Percentiles rank a stretch among this genome's conserved stretches.
These are phyloP conservation scores for Malassezia slooffiae DNA, from an alignment of 1,284 basidiomycete genomes.

Conservation along the genomic window DNA sequence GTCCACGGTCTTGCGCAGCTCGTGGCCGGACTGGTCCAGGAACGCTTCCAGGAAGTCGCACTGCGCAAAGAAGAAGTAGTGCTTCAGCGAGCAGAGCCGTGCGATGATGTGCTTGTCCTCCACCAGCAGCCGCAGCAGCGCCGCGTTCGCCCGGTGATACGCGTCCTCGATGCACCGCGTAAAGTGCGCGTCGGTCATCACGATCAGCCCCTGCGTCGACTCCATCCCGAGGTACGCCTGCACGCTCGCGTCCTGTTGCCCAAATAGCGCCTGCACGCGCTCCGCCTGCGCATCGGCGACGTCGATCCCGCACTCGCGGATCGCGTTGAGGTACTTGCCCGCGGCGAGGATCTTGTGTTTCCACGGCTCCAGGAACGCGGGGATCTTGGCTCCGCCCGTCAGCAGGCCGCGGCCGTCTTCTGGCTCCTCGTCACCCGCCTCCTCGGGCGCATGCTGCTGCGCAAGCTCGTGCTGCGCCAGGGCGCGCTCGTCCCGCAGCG, in stretches of 20 bases:
- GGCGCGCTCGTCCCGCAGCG: constrained; percentile 35
- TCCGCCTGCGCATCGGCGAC: constrained; percentile 16
- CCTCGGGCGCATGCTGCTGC: constrained; percentile 26
- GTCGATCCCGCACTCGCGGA: constrained; percentile 44
- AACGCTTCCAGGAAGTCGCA: constrained; percentile 43
- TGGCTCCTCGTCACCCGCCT: constrained; percentile 15
- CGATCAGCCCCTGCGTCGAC: constrained; percentile 14
- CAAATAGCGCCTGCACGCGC: constrained; percentile 13
- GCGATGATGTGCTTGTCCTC: constrained; percentile 37
- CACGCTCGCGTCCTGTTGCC: constrained; percentile 13
- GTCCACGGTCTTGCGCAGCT: constrained; percentile 38
- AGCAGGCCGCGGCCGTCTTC: constrained; percentile 49
- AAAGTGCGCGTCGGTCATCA: constrained; percentile 41
- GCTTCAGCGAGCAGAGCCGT: constrained; percentile 38
- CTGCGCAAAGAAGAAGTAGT: constrained; percentile 43
- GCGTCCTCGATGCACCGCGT: constrained; percentile 36
- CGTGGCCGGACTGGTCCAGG: constrained; percentile 37
- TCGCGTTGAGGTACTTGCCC: constrained; percentile 45
- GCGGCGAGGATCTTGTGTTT: constrained; percentile 45
- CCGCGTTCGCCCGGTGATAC: constrained; percentile 40
- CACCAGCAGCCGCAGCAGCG: constrained; percentile 37
- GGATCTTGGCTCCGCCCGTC: constrained; percentile 45
- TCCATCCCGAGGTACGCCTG: constrained; percentile 2
- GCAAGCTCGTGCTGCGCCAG: constrained; percentile 28
- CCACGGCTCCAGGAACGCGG: constrained; percentile 43